phyloP scores from a whole-genome alignment of 2,329 filamentous ascomycete species.

The Aspergillus versicolor region DNA sequence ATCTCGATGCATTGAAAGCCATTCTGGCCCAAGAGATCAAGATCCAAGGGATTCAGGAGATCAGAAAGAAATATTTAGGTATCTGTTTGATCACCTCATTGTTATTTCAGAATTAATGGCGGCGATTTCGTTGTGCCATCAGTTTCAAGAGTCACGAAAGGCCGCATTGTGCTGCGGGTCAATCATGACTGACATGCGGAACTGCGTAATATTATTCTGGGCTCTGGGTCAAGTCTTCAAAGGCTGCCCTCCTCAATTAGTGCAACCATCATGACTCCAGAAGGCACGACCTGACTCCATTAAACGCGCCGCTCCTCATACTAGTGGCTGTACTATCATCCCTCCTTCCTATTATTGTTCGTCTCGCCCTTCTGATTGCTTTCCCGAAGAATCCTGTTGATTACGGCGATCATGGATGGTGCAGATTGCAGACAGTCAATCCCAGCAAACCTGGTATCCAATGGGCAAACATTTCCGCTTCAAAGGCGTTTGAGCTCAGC shows the following conservation, averaged over 20 bases:
- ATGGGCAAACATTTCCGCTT: conserved; percentile 4
- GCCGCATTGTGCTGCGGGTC: not conserved
- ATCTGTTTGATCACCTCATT: not conserved
- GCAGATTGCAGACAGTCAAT: not conserved
- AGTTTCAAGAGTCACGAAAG: not conserved
- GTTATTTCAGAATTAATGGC: not conserved
- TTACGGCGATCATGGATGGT: not conserved
- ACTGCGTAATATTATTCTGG: no score
- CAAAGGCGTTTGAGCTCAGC: not conserved
- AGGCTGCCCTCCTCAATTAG: not conserved
- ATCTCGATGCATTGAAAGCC: not conserved
- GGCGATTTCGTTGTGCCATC: not conserved
- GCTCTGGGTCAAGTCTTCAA: not conserved
- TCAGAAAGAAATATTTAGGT: not conserved
- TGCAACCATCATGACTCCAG: conserved; percentile 5
- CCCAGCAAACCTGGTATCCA: conserved; percentile 5
- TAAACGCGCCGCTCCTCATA: conserved; percentile 11
- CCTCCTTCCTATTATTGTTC: conserved; percentile 19
- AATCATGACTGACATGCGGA: not conserved
- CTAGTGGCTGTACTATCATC: conserved; percentile 20
- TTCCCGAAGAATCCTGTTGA: conserved; percentile 11
- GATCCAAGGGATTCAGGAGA: not conserved
- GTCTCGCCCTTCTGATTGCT: conserved; percentile 10
- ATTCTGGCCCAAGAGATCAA: not conserved
- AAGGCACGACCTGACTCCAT: conserved; percentile 10